Evolutionary conservation across 2,329 filamentous ascomycete species (phyloP), one percentile per base, ranked within the genome.

Genomic region (Aspergillus puulaauensis): DNA sequence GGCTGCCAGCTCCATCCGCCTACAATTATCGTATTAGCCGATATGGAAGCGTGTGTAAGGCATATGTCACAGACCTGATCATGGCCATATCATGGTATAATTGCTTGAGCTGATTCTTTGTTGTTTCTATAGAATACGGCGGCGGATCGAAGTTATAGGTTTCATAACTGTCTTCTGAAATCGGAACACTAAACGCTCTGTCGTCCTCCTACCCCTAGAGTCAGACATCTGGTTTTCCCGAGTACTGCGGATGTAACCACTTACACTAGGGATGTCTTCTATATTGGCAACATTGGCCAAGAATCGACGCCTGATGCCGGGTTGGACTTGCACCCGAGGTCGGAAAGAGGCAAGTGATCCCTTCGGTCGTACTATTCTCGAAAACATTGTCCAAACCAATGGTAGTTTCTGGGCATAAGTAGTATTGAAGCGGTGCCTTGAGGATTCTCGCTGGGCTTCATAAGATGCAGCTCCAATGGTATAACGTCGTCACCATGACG

Each of bases 1-100:
- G 80, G 93, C 91, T 62, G 91, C 90, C 90, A 97, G 93, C 81
- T 98, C 93, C 91, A 98, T 95, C 78, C 95, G 93, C 80, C 92
- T 96, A 69, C 56, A 15, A 23, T 31, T 27, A 24, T 17, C 8
- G 5, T 37, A 49, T 56, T 51, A 49, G 46, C 17, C 11, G 24
- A 15, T n/a, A 17, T n/a, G 14, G 43, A 44, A 7, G 12, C 39
- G 12, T n/a, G 3, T 37, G 46, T n/a, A 44, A 11, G 11, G 12
- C n/a, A 2, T 1, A 39, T 37, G 27, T 11, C 15, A 33, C 31
- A 41, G 23, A 96, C 91, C 93, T 87, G 73, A 92, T 87, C 67
- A 85, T 82, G 49, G 96, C 91, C 93, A 98, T 97, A 77, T 97
- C 91, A 77, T 87, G 88, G 84, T 97, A 98, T 86, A 97, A 95